Evolutionary conservation across 495 filamentous ascomycete genomes (phyloP).

Genomic region (Talaromyces stipitatus): DNA sequence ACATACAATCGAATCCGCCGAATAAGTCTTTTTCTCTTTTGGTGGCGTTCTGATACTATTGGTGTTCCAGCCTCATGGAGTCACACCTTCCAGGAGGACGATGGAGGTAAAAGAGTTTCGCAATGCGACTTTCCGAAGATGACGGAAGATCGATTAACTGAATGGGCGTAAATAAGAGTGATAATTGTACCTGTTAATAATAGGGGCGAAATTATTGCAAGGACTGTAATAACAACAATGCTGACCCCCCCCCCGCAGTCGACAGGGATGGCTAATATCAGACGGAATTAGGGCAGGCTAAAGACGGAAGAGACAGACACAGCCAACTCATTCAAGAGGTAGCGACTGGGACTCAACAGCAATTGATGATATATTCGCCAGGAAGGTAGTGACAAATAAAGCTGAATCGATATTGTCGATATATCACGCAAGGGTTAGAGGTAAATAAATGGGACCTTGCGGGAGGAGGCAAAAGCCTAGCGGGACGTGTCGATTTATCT

Average conservation of each 20-base stretch:
- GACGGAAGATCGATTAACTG: not conserved
- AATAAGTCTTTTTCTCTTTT: not conserved
- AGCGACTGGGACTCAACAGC: not conserved
- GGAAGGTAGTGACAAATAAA: too few species aligned
- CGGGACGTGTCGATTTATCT: not conserved
- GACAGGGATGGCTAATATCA: not conserved
- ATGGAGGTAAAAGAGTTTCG: slow-evolving; percentile 1
- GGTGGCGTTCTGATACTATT: slow-evolving; percentile 1
- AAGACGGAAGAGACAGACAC: not conserved
- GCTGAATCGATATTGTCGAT: not conserved
- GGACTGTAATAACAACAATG: not conserved
- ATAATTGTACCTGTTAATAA: not conserved
- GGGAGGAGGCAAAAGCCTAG: not conserved
- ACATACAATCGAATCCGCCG: not conserved
- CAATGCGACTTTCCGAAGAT: not conserved
- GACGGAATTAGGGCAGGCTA: not conserved
- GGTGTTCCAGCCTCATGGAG: slow-evolving; percentile 1
- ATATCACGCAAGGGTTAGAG: slow-evolving; percentile 1
- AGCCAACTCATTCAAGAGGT: slow-evolving; percentile 4
- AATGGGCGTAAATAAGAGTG: not conserved
- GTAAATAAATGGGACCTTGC: not conserved
- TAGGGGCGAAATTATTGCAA: not conserved
- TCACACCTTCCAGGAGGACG: slow-evolving; percentile 4
- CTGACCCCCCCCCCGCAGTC: not conserved
- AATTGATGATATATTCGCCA: not conserved